phyloP scores from a whole-genome alignment of 2,329 filamentous ascomycete species.

The Fusarium xyrophilum region DNA sequence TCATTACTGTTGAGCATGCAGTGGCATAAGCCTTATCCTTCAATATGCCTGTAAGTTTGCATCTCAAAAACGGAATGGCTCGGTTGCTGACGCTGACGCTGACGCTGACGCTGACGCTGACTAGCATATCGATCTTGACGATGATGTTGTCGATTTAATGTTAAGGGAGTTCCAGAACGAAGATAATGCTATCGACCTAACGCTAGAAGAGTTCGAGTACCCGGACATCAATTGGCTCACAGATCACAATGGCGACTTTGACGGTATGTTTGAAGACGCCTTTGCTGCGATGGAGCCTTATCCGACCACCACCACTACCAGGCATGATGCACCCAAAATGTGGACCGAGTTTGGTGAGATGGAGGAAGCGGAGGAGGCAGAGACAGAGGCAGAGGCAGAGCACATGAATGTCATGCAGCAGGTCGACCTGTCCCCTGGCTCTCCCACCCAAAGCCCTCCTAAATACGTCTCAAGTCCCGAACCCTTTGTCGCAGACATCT shows the following conservation, averaged over 20 bases:
- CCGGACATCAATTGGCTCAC: constrained; percentile 3
- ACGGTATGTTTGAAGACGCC: constrained; percentile 10
- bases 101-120: constrained; percentile 4
- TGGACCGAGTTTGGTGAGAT: constrained; percentile 33
- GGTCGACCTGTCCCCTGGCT: constrained; percentile 8
- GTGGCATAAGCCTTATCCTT: constrained; percentile 7
- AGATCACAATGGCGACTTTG: constrained; percentile 1
- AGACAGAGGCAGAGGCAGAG: background rate
- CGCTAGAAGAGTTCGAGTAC: background rate
- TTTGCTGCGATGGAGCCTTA: constrained; percentile 10
- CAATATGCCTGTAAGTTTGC: constrained; percentile 25
- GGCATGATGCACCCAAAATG: constrained; percentile 5
- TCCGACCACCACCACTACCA: background rate
- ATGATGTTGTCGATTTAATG: constrained; percentile 7
- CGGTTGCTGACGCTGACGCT: constrained; percentile 1
- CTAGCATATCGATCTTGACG: constrained; percentile 11
- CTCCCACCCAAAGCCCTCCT: background rate
- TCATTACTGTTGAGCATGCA: background rate
- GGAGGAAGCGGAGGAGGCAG: constrained; percentile 8
- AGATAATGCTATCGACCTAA: constrained; percentile 3
- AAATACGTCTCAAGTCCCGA: background rate
- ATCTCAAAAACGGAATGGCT: background rate
- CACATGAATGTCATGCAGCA: constrained; percentile 7
- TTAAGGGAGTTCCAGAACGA: constrained; percentile 6
- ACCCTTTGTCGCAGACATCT: constrained; percentile 3